These are phyloP conservation scores for Torulaspora delbrueckii DNA, from an alignment of 805 yeast genomes.

Conservation along the genomic window DNA sequence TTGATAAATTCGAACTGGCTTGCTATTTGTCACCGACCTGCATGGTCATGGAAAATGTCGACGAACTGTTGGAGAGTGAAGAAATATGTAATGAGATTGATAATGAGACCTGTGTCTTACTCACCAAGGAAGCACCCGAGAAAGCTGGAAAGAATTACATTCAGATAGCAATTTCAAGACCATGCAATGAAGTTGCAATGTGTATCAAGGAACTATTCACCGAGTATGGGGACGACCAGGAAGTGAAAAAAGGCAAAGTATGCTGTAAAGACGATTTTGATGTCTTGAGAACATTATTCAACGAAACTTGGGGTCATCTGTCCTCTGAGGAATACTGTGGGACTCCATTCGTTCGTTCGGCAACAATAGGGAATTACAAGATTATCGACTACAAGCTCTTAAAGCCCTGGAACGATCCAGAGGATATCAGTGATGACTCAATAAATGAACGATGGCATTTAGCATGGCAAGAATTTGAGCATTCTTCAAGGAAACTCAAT, in stretches of 20 bases:
- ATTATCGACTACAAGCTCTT: slow-evolving; percentile 24
- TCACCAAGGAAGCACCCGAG: slow-evolving; percentile 21
- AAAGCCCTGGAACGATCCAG: slow-evolving; percentile 25
- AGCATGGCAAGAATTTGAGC: slow-evolving; percentile 20
- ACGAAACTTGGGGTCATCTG: slow-evolving; percentile 33
- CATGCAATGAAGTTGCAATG: slow-evolving; percentile 30
- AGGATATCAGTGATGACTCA: slow-evolving; percentile 2
- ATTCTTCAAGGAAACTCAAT: background rate
- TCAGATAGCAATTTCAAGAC: slow-evolving; percentile 26
- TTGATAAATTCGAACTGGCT: slow-evolving; percentile 24
- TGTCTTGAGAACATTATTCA: slow-evolving; percentile 27
- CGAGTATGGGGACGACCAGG: slow-evolving; percentile 24
- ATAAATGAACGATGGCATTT: slow-evolving; percentile 18
- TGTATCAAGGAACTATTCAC: slow-evolving; percentile 34
- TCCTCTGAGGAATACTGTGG: slow-evolving; percentile 22
- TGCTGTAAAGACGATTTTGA: slow-evolving; percentile 20
- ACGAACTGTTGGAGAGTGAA: slow-evolving; percentile 26
- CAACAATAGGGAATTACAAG: slow-evolving; percentile 9
- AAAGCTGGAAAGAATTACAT: slow-evolving; percentile 7
- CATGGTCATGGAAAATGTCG: slow-evolving; percentile 28
- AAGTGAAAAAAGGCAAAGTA: slow-evolving; percentile 15
- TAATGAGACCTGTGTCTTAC: slow-evolving; percentile 35
- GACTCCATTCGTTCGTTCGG: background rate
- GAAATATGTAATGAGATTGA: slow-evolving; percentile 31
- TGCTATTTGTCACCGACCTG: slow-evolving; percentile 33